Conservation (phyloP, 768 basidiomycete genomes). For the Trametes cinnabarina region DNA sequence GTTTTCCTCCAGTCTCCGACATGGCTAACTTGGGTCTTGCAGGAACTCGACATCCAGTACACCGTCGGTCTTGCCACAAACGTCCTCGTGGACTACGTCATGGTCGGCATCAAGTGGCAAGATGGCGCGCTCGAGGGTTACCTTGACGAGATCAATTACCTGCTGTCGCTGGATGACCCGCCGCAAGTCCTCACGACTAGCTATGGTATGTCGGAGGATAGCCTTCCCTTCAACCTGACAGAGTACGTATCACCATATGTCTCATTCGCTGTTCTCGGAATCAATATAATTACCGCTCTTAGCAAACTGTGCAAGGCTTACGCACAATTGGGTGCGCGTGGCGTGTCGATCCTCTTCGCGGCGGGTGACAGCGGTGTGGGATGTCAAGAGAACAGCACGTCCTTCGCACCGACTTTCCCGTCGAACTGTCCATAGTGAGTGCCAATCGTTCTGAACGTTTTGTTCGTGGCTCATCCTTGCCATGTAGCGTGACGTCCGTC, state of each 20-base stretch:
- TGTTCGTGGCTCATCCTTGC: neutral
- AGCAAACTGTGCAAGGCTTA: constrained; percentile 36
- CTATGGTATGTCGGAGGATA: constrained; percentile 70
- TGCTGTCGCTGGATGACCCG: constrained; percentile 41
- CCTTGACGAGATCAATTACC: constrained; percentile 53
- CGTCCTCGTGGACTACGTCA: constrained; percentile 29
- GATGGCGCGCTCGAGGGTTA: constrained; percentile 24
- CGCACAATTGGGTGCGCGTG: constrained; percentile 35
- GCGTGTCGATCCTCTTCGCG: constrained; percentile 35
- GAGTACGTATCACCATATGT: constrained; percentile 33
- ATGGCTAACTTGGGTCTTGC: neutral
- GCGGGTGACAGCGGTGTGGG: constrained; percentile 40
- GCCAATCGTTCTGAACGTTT: too few relatives aligned
- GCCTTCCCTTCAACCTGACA: constrained; percentile 57
- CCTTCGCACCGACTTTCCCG: constrained; percentile 58
- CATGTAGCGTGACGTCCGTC: constrained; percentile 51
- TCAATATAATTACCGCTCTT: neutral
- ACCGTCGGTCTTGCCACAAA: constrained; percentile 30
- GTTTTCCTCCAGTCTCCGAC: neutral
- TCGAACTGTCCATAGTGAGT: constrained; percentile 37
- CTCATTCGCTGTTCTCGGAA: neutral
- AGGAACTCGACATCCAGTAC: constrained; percentile 35
- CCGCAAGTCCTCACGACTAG: constrained; percentile 66
- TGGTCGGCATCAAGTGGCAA: constrained; percentile 18
- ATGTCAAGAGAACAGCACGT: constrained; percentile 46